A percentile compares a stretch with the other conserved stretches of the same genome.
Conservation (phyloP, 2,329 filamentous ascomycete genomes). For the Onygenales sp. region DNA sequence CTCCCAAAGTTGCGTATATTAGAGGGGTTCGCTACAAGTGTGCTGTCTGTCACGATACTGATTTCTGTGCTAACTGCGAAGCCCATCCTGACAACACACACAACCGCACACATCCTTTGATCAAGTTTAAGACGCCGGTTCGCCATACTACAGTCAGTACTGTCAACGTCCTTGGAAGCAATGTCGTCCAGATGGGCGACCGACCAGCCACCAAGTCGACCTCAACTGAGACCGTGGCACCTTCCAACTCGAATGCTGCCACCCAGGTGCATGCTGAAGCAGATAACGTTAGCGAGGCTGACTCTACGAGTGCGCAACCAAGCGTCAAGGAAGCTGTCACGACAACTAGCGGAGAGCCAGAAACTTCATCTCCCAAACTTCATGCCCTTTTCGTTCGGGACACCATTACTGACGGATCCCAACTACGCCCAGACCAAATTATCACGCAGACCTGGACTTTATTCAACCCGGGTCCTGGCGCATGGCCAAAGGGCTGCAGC, state of each 20-base stretch:
- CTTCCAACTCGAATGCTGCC: constrained; percentile 42
- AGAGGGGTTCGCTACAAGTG: constrained; percentile 91
- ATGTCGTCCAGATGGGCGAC: constrained; percentile 65
- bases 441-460: constrained; percentile 91
- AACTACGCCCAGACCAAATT: constrained; percentile 57
- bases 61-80: constrained; percentile 93
- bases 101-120: constrained; percentile 91
- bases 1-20: constrained; percentile 47
- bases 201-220: constrained; percentile 37
- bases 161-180: constrained; percentile 52
- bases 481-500: constrained; percentile 83
- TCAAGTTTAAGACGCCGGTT: constrained; percentile 93
- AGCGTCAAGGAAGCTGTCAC: constrained; percentile 12
- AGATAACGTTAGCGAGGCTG: not conserved
- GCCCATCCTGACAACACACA: constrained; percentile 74
- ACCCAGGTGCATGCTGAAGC: constrained; percentile 47
- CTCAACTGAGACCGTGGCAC: constrained; percentile 42
- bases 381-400: constrained; percentile 69
- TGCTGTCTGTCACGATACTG: constrained; percentile 84
- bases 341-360: constrained; percentile 16
- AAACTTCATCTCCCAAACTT: constrained; percentile 33
- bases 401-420: constrained; percentile 66
- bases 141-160: constrained; percentile 82
- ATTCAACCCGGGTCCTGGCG: constrained; percentile 65
- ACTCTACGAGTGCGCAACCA: not conserved